Base-by-base conservation (phyloP, 371 early-diverging fungal species). In the Mucor mucedo region DNA sequence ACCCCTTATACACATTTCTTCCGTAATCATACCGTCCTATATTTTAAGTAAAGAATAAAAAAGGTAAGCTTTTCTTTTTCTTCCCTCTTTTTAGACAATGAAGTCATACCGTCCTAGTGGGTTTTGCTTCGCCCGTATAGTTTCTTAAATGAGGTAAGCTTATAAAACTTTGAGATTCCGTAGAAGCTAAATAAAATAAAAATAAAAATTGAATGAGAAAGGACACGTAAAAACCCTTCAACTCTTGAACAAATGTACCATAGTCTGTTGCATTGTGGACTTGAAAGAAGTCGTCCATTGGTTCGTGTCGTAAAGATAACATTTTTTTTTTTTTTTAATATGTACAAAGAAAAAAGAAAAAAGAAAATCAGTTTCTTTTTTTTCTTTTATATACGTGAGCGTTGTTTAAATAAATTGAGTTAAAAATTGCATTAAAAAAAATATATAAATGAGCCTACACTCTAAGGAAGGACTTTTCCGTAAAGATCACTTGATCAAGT, bases 1-100 rank as follows among this genome's bases (percentile, higher is more conserved):
- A 29, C 79, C 78, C 16, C 54, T 52, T 7, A 64, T 63, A 61
- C 65, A 66, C 70, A 73, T 78, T 33, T 71, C 70, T n/a, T 73
- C 66, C 14, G 76, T 78, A 9, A 78, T 65, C 2, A 56, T 47
- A 21, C 48, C 14, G 11, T 56, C 56, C 41, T 63, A 29, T 7
- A 30, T 50, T 50, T 3, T 30, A 30, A 9, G 29, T 8, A 48
- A 21, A 48, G 27, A 27, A 42, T 14, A 42, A 44, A 44, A 44
- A 44, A 44, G 5, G n/a, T n/a, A 4, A 5, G 44, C 16, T 44
- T 44, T 44, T n/a, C 5, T 44, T 13, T 44, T n/a, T 7, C 21
- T 21, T 21, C 21, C 21, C 21, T 21, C 21, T 21, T 21, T 21
- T 21, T 21, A 21, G 0, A 21, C 21, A 21, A 21, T 21, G 21